These are phyloP conservation scores for Knoxdaviesia proteae DNA, from an alignment of 2,329 filamentous ascomycete genomes.

Conservation along the genomic window DNA sequence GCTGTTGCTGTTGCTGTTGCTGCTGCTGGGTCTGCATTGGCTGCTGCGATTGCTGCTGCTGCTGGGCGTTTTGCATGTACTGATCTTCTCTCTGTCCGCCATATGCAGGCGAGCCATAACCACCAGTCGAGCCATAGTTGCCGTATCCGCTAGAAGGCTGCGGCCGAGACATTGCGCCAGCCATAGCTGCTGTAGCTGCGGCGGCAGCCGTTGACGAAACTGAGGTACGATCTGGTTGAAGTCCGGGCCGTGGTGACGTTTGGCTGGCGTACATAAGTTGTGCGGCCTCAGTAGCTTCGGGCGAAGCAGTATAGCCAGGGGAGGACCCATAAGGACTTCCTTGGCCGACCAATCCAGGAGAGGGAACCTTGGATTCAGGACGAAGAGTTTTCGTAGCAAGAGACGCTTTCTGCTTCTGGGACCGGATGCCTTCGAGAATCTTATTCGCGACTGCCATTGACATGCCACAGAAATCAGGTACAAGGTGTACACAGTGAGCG, in stretches of 20 bases:
- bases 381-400: constrained; percentile 18
- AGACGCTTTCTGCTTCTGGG: constrained; percentile 45
- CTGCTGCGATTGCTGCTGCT: constrained; percentile 2
- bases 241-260: constrained; percentile 26
- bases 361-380: too few species aligned
- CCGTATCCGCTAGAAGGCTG: constrained; percentile 8
- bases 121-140: constrained; percentile 9
- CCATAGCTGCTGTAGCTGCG: constrained; percentile 16
- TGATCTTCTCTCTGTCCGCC: constrained; percentile 9
- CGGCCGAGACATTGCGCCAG: not conserved
- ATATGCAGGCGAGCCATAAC: constrained; percentile 11
- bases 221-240: constrained; percentile 26
- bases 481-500: constrained; percentile 76
- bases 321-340: constrained; percentile 10
- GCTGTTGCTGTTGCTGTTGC: constrained; percentile 14
- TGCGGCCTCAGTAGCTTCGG: constrained; percentile 41
- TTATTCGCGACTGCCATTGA: constrained; percentile 93
- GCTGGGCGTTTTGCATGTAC: constrained; percentile 9
- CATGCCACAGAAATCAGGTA: constrained; percentile 98
- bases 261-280: constrained; percentile 39
- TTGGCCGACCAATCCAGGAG: not conserved
- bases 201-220: constrained; percentile 33
- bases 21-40: constrained; percentile 5
- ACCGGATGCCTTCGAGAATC: constrained; percentile 71
- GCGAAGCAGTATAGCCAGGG: constrained; percentile 8